These are phyloP conservation scores for Gymnopilus dilepis DNA, from an alignment of 768 basidiomycete species.

Conservation along the genomic window DNA sequence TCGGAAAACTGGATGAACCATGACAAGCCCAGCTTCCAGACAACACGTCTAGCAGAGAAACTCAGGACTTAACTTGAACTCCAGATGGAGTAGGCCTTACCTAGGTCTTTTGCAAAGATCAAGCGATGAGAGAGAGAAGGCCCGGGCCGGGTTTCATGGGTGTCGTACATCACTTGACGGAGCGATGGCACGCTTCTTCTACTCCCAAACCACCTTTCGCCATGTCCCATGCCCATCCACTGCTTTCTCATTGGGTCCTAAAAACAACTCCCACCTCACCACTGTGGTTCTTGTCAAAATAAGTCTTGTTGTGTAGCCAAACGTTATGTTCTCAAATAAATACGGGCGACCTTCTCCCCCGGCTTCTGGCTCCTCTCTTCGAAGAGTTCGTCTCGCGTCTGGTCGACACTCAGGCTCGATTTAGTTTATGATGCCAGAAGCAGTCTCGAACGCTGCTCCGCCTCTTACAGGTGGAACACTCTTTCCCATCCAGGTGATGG, in stretches of 20 bases:
- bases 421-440: neutral
- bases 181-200: slow-evolving; percentile 5
- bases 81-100: neutral
- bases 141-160: slow-evolving; percentile 22
- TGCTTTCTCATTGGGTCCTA: slow-evolving; percentile 16
- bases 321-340: slow-evolving; percentile 1
- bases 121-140: slow-evolving; percentile 8
- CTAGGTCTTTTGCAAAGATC: neutral
- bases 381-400: neutral
- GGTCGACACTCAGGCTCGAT: neutral
- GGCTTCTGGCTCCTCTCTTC: neutral
- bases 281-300: slow-evolving; percentile 8
- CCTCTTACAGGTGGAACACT: slow-evolving; percentile 24
- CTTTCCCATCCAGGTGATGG: neutral
- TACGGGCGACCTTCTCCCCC: slow-evolving; percentile 1
- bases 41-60: neutral
- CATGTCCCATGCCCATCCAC: slow-evolving; percentile 3
- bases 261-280: slow-evolving; percentile 8
- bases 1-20: slow-evolving; percentile 27
- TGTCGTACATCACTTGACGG: neutral
- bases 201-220: neutral
- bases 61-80: neutral
- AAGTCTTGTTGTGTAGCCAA: slow-evolving; percentile 2
- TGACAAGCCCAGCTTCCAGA: neutral
- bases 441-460: neutral